Evolutionary conservation across 179 eudicot species (phyloP), one percentile per base, ranked within the genome.

Genomic region (Amaranthus tricolor): DNA sequence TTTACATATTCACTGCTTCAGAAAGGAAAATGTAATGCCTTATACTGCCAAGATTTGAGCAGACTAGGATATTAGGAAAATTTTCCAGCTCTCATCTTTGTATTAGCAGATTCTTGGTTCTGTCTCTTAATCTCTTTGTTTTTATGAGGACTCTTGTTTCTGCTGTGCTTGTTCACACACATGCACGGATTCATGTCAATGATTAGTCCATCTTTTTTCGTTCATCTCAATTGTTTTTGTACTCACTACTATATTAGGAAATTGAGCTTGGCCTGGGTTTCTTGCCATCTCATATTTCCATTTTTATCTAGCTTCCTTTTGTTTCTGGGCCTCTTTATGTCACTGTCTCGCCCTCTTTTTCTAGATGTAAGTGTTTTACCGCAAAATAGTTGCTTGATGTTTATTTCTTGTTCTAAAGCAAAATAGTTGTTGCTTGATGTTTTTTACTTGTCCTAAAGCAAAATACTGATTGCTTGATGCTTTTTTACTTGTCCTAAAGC

Each of bases 61-160:
- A 68, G 58, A 70, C 10, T 70, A 59, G 48, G 48, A 66, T 74
- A 56, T 57, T 74, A 74, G 45, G 47, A 6, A 24, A 24, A 6
- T 16, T n/a, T 45, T 4, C 16, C 0, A 24, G 40, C 6, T 50
- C 15, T 54, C 50, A 47, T 13, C 44, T 49, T 56, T 58, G 59
- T 60, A 47, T 60, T 19, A 6, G 20, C 56, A 7, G 47, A 48
- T 55, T 56, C 16, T 20, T 48, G 57, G 44, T 9, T 66, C 44
- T 12, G 44, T 74, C 47, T 40, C 40, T 20, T 19, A 6, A 19
- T 74, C 47, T 40, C n/a, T 20, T 45, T 19, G 16, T 13, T 14
- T 17, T 57, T 65, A 62, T n/a, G 49, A 15, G 48, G 10, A 19
- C 20, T 11, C 45, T 62, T 44, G 47, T 62, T 62, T 62, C n/a